These are phyloP conservation scores for Martensiomyces pterosporus DNA, from an alignment of 192 early-diverging fungal species.

Conservation along the genomic window DNA sequence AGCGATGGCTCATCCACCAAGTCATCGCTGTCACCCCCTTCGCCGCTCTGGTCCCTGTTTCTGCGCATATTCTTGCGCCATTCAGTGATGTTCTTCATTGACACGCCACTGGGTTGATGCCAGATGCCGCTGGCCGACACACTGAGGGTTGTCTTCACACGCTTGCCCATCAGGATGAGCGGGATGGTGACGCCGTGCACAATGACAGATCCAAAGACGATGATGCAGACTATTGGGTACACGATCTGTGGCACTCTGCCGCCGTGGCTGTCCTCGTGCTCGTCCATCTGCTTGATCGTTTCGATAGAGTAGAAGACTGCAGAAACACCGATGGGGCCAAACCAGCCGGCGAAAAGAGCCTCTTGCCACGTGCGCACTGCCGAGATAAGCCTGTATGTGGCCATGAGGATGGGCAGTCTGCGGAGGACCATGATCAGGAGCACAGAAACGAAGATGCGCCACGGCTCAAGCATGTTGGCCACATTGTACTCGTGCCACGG, in stretches of 20 bases:
- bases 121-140: slow-evolving; percentile 14
- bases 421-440: slow-evolving; percentile 65
- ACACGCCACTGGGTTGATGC: slow-evolving; percentile 6
- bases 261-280: slow-evolving; percentile 22
- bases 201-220: slow-evolving; percentile 78
- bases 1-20: too few species aligned
- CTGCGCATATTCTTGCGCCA: background rate
- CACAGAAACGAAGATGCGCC: slow-evolving; percentile 62
- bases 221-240: slow-evolving; percentile 62
- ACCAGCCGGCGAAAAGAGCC: slow-evolving; percentile 84
- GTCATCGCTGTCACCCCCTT: too few species aligned
- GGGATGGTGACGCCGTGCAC: slow-evolving; percentile 81
- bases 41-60: too few species aligned
- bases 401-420: slow-evolving; percentile 67
- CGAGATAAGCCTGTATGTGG: slow-evolving; percentile 61
- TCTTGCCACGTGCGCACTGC: slow-evolving; percentile 68
- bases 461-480: slow-evolving; percentile 49
- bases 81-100: background rate
- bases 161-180: slow-evolving; percentile 63
- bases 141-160: slow-evolving; percentile 26
- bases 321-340: slow-evolving; percentile 80
- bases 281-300: slow-evolving; percentile 32
- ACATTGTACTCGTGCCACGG: slow-evolving; percentile 63
- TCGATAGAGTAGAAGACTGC: slow-evolving; percentile 58
- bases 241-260: slow-evolving; percentile 11